Conservation (phyloP, 2,329 filamentous ascomycete genomes). For the Aulographum hederae region DNA sequence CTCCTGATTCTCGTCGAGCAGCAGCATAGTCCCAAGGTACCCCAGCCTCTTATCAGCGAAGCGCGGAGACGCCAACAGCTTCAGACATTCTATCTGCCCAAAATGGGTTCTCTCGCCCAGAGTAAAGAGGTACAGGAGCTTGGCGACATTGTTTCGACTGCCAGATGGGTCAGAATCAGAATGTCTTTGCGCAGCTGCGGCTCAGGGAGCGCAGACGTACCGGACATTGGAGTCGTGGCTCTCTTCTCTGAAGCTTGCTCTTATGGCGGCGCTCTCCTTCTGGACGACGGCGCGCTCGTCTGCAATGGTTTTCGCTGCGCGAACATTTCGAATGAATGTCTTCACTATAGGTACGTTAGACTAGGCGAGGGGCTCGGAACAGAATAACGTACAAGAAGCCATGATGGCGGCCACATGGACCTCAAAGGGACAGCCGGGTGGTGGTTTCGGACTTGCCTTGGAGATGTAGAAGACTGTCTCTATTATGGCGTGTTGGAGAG, state of each 20-base stretch:
- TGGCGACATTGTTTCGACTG: slow-evolving; percentile 97
- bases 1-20: slow-evolving; percentile 96
- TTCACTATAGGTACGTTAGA: slow-evolving; percentile 49
- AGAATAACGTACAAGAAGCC: slow-evolving; percentile 8
- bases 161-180: too few species aligned
- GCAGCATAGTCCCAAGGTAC: slow-evolving; percentile 86
- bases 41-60: slow-evolving; percentile 96
- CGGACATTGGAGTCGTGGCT: slow-evolving; percentile 79
- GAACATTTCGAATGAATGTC: slow-evolving; percentile 98
- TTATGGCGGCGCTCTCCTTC: slow-evolving; percentile 94
- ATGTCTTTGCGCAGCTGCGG: slow-evolving; percentile 1
- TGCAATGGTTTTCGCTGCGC: slow-evolving; percentile 95
- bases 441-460: background rate
- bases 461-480: too few species aligned
- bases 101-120: slow-evolving; percentile 95
- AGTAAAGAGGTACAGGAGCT: slow-evolving; percentile 94
- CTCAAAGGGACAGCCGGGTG: slow-evolving; percentile 15
- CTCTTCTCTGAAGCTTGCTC: slow-evolving; percentile 94
- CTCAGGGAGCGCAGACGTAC: slow-evolving; percentile 39
- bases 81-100: slow-evolving; percentile 97
- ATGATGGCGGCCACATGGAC: slow-evolving; percentile 32
- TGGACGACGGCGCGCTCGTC: slow-evolving; percentile 97
- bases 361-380: background rate
- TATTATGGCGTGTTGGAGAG: too few species aligned
- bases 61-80: slow-evolving; percentile 85